phyloP scores from a whole-genome alignment of 345 rosid genomes.

The Bruguiera gymnorhiza region DNA sequence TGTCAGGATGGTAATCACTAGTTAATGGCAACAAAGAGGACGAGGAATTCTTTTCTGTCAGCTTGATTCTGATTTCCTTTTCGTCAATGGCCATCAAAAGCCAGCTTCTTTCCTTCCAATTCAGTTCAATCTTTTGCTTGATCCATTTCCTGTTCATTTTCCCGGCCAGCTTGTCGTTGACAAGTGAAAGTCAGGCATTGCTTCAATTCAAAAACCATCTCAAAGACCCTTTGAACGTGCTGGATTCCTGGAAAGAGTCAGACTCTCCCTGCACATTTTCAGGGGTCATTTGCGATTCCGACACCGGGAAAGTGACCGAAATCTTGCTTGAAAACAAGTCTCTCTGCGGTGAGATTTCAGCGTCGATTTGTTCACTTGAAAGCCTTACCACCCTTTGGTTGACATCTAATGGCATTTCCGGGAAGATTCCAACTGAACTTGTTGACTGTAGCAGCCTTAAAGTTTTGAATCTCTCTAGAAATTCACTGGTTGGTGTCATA shows the following conservation, averaged over 20 bases:
- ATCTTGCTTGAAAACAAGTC: constrained; percentile 48
- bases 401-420: constrained; percentile 46
- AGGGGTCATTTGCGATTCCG: constrained; percentile 56
- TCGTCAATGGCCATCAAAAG: constrained; percentile 1
- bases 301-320: constrained; percentile 44
- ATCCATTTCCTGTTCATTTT: constrained; percentile 22
- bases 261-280: constrained; percentile 54
- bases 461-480: constrained; percentile 54
- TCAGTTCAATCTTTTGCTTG: constrained; percentile 13
- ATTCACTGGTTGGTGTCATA: constrained; percentile 46
- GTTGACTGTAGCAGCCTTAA: constrained; percentile 44
- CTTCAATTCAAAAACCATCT: constrained; percentile 58
- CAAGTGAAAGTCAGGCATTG: constrained; percentile 53
- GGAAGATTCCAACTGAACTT: constrained; percentile 54
- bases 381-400: constrained; percentile 46
- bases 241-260: constrained; percentile 66
- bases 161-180: constrained; percentile 38
- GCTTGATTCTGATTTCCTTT: not conserved
- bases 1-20: constrained; percentile 13
- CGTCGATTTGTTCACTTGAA: constrained; percentile 46
- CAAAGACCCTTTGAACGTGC: constrained; percentile 48
- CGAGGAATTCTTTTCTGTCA: too few relatives aligned
- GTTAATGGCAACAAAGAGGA: too few relatives aligned
- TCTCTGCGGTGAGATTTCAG: constrained; percentile 65
- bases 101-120: constrained; percentile 11